These are phyloP conservation scores for Trichoderma parareesei DNA, from an alignment of 495 filamentous ascomycete genomes.

Conservation along the genomic window DNA sequence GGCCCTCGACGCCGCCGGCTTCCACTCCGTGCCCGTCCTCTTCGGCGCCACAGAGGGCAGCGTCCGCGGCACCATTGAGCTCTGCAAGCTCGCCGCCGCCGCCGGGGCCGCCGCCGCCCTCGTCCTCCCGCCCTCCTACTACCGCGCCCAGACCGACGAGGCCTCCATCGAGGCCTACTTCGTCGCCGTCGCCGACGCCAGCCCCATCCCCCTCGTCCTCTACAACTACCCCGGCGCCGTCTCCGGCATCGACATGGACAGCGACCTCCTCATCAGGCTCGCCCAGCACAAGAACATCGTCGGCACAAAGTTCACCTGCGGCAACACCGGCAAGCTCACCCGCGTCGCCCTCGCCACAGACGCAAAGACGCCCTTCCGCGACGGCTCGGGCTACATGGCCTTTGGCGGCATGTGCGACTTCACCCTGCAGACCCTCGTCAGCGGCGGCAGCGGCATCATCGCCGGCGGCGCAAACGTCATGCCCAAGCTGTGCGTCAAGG, in stretches of 20 bases:
- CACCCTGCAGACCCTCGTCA: slow-evolving; percentile 70
- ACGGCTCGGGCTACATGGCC: slow-evolving; percentile 69
- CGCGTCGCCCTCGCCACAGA: slow-evolving; percentile 70
- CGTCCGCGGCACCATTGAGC: slow-evolving; percentile 65
- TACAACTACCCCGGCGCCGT: slow-evolving; percentile 92
- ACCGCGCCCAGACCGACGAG: slow-evolving; percentile 70
- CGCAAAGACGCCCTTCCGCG: slow-evolving; percentile 57
- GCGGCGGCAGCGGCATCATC: slow-evolving; percentile 76
- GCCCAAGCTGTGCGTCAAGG: slow-evolving; percentile 69
- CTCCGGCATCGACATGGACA: slow-evolving; percentile 88
- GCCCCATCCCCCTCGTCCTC: slow-evolving; percentile 70
- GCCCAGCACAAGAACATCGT: slow-evolving; percentile 76
- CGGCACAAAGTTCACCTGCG: slow-evolving; percentile 88
- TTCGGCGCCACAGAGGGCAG: slow-evolving; percentile 72
- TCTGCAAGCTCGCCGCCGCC: slow-evolving; percentile 57
- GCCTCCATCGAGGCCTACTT: slow-evolving; percentile 70
- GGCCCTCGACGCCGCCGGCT: slow-evolving; percentile 74
- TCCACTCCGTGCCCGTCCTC: slow-evolving; percentile 67
- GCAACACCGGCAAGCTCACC: slow-evolving; percentile 81
- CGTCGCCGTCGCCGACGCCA: slow-evolving; percentile 63
- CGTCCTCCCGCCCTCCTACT: slow-evolving; percentile 76
- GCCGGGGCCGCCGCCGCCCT: slow-evolving; percentile 74
- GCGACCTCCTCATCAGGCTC: slow-evolving; percentile 73
- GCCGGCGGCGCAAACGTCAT: slow-evolving; percentile 82
- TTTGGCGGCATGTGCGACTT: slow-evolving; percentile 88